phyloP scores from a whole-genome alignment of 2,329 filamentous ascomycete genomes.

The Emergomyces africanus region DNA sequence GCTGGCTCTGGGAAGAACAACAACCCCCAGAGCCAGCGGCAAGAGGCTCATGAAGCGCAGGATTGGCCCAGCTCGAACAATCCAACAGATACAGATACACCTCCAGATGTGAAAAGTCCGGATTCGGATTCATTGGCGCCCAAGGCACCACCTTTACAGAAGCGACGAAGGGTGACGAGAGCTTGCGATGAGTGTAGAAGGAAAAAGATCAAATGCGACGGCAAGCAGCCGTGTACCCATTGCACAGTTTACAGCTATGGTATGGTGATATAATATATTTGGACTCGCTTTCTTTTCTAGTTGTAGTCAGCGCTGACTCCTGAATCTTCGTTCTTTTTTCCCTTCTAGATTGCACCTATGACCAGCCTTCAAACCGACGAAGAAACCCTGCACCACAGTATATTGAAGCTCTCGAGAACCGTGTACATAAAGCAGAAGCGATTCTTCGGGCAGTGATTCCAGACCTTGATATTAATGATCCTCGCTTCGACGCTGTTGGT shows the following conservation, averaged over 20 bases:
- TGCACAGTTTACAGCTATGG: conserved; percentile 98
- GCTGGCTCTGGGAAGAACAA: not conserved
- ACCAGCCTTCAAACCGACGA: conserved; percentile 83
- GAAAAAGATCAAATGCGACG: conserved; percentile 82
- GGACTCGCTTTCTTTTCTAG: not conserved
- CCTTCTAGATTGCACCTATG: conserved; percentile 73
- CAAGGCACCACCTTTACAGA: conserved; percentile 49
- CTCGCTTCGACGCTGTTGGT: conserved; percentile 63
- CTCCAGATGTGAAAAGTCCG: conserved; percentile 4
- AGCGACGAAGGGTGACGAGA: conserved; percentile 63
- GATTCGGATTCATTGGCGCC: conserved; percentile 16
- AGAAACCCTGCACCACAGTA: conserved; percentile 88
- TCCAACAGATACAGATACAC: not conserved
- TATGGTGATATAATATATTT: conserved; percentile 35
- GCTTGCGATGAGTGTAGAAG: conserved; percentile 72
- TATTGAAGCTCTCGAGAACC: conserved; percentile 74
- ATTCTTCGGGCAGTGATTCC: conserved; percentile 69
- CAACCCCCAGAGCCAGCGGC: not conserved
- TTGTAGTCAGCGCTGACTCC: not conserved
- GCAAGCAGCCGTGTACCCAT: conserved; percentile 81
- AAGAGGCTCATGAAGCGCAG: not conserved
- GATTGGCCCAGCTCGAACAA: not conserved
- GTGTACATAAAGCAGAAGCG: conserved; percentile 70
- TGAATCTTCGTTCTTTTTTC: not conserved
- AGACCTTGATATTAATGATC: conserved; percentile 73